Evolutionary conservation across 805 yeast species (phyloP), one percentile per base, ranked within the genome.

Genomic region (Lachancea meyersii): DNA sequence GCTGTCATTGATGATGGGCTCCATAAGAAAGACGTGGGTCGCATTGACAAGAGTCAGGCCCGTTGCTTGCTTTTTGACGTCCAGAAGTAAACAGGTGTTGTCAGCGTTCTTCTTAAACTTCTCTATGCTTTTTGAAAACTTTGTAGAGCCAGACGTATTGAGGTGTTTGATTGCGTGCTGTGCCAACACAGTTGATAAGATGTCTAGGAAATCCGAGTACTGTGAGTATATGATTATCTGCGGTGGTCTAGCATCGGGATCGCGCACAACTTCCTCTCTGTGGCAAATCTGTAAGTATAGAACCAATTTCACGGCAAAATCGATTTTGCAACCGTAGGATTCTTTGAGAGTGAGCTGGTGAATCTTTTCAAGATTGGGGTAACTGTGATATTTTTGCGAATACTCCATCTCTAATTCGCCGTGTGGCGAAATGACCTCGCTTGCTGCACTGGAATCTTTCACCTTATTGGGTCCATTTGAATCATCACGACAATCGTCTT

Each of bases 21-120:
- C 98, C 60, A 97, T 85, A 4, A 93, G 61, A 48, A 89, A 82
- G 0, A 93, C 91, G 60, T 93, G 96, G 2, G 85, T 83, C 0
- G 98, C 97, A 67, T 91, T 91, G 7, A 88, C 79, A 43, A 93
- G 69, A 7, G 95, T 93, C 48, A 93, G 68, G 0, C 98, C 98
- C 11, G 96, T 80, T 7, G 95, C 88, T 57, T 89, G 86, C 0
- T 89, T 81, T 50, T 79, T 81, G 0, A 96, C 91, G 62, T 87
- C 86, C 49, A 93, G 64, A 21, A 93, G 63, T 55, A 91, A 81
- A 60, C 97, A 91, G 0, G 96, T 85, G n/a, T 83, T 73, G 0
- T 68, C 58, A 3, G 76, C 67, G 49, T 76, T 71, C 23, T 71
- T 73, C 51, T 81, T 82, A 63, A 87, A 87, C 24, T 64, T 61